Evolutionary conservation across 768 basidiomycete genomes (phyloP).

Genomic region (Boletus rubropictus): DNA sequence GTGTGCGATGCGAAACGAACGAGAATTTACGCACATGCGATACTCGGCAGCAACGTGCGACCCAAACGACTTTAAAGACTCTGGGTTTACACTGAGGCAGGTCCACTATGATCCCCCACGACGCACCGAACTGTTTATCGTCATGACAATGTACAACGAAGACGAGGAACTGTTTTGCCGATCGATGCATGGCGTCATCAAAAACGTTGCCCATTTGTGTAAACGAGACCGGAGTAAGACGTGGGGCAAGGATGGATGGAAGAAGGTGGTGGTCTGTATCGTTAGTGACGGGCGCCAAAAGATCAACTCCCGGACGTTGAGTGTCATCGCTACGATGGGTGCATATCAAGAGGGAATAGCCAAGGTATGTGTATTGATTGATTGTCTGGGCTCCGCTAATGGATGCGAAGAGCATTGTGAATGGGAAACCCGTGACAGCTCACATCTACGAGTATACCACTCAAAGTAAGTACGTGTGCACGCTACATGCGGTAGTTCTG

Average conservation of each 20-base stretch:
- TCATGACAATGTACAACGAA: conserved; percentile 98
- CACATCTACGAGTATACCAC: conserved; percentile 95
- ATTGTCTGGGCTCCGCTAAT: conserved; percentile 1
- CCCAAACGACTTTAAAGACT: conserved; percentile 82
- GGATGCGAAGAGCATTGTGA: conserved; percentile 56
- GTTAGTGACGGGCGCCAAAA: conserved; percentile 83
- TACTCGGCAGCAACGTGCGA: conserved; percentile 96
- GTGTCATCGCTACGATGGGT: conserved; percentile 89
- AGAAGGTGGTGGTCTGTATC: conserved; percentile 93
- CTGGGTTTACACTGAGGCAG: conserved; percentile 84
- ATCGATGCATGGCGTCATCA: conserved; percentile 95
- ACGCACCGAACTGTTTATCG: conserved; percentile 91
- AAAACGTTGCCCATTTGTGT: conserved; percentile 86
- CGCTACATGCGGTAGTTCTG: background rate
- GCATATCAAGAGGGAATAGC: conserved; percentile 92
- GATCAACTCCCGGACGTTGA: conserved; percentile 78
- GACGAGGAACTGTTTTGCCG: conserved; percentile 85
- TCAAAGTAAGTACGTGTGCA: conserved; percentile 48
- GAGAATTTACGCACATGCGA: conserved; percentile 94
- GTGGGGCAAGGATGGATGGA: conserved; percentile 98
- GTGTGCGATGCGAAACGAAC: conserved; percentile 69
- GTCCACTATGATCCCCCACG: conserved; percentile 87
- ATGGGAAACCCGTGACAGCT: conserved; percentile 75
- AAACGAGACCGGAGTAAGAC: conserved; percentile 84
- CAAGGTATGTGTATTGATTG: conserved; percentile 44